These are phyloP conservation scores for Talaromyces marneffei DNA, from an alignment of 2,329 filamentous ascomycete species.

Conservation along the genomic window DNA sequence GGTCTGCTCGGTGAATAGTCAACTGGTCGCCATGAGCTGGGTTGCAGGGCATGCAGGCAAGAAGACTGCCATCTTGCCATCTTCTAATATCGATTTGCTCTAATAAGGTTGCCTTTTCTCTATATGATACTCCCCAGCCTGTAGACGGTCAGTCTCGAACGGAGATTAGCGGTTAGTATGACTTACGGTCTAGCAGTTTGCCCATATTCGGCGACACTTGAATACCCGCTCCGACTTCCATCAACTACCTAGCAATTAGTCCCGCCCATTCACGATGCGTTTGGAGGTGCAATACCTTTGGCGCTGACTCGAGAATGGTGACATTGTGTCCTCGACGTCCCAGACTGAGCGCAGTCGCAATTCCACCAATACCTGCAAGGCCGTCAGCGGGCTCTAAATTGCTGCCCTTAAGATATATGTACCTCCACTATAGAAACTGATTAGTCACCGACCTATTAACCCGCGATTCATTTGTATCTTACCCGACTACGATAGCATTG, in stretches of 20 bases:
- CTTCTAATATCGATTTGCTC: slow-evolving; percentile 33
- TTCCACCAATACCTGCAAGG: slow-evolving; percentile 29
- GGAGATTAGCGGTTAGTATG: not conserved
- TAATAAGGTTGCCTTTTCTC: slow-evolving; percentile 29
- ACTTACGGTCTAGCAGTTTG: slow-evolving; percentile 59
- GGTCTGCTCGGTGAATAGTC: slow-evolving; percentile 33
- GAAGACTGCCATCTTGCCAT: slow-evolving; percentile 30
- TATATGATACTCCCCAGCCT: slow-evolving; percentile 34
- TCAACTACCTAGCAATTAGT: slow-evolving; percentile 21
- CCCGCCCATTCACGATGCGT: no score
- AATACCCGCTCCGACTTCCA: slow-evolving; percentile 68
- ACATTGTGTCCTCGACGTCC: slow-evolving; percentile 31
- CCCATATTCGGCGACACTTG: slow-evolving; percentile 78
- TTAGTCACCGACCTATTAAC: not conserved
- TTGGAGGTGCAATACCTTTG: slow-evolving; percentile 21
- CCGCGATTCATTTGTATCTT: slow-evolving; percentile 14
- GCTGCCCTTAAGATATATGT: not conserved
- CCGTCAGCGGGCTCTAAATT: not conserved
- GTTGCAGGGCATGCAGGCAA: slow-evolving; percentile 31
- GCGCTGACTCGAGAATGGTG: slow-evolving; percentile 28
- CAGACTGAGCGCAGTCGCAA: slow-evolving; percentile 31
- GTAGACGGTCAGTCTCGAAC: not conserved
- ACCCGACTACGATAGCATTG: slow-evolving; percentile 32
- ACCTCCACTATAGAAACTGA: not conserved
- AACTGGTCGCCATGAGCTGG: slow-evolving; percentile 31